Evolutionary conservation across 1,139 yeast species (phyloP).

Genomic region (Hansenula sp.): DNA sequence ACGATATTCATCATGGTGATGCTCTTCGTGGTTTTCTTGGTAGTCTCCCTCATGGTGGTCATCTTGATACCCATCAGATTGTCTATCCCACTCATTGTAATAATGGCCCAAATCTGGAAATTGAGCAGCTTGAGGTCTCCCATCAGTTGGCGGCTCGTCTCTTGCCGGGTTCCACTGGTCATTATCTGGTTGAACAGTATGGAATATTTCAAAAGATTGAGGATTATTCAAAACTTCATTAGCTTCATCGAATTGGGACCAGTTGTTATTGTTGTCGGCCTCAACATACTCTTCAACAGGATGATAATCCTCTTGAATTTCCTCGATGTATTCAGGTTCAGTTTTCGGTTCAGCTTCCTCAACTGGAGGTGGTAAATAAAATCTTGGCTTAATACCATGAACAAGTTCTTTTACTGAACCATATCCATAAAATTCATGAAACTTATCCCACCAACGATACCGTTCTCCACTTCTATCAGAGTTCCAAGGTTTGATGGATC

Average conservation of each 20-base stretch:
- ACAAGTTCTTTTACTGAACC: constrained; percentile 12
- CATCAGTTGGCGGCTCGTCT: constrained; percentile 35
- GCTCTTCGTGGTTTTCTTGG: background rate
- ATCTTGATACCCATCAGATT: background rate
- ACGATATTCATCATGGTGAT: background rate
- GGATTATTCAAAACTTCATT: constrained; percentile 16
- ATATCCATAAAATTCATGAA: constrained; percentile 16
- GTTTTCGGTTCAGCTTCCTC: constrained; percentile 3
- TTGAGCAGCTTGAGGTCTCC: constrained; percentile 35
- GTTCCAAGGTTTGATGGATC: constrained; percentile 80
- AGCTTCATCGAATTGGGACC: constrained; percentile 3
- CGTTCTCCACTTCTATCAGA: constrained; percentile 15
- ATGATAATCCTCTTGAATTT: background rate
- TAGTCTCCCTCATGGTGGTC: background rate
- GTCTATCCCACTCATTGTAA: constrained; percentile 12
- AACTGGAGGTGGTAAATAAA: constrained; percentile 2
- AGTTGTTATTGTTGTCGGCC: constrained; percentile 2
- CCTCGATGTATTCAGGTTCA: background rate
- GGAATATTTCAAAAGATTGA: constrained; percentile 17
- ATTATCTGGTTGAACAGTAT: constrained; percentile 25
- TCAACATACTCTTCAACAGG: constrained; percentile 6
- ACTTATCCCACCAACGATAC: constrained; percentile 21
- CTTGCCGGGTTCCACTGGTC: constrained; percentile 39
- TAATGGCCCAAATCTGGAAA: constrained; percentile 21
- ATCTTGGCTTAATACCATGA: constrained; percentile 21